phyloP scores from a whole-genome alignment of 2,329 filamentous ascomycete species.

The Fusarium algeriense region DNA sequence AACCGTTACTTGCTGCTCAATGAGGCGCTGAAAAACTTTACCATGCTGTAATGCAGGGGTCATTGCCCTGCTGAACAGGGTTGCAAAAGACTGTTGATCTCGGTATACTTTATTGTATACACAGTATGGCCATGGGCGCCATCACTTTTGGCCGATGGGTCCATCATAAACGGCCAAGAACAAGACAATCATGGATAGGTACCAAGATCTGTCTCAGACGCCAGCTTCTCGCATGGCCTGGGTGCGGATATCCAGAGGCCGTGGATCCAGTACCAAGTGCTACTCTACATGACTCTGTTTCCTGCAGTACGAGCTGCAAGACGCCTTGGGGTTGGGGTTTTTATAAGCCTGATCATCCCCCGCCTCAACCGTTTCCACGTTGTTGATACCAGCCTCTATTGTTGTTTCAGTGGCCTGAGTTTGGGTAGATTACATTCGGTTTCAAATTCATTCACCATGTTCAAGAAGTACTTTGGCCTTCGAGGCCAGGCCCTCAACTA shows the following conservation, averaged over 20 bases:
- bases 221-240: slow-evolving; percentile 14
- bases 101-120: slow-evolving; percentile 5
- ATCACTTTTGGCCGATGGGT: slow-evolving; percentile 7
- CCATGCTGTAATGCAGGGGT: slow-evolving; percentile 16
- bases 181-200: background rate
- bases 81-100: slow-evolving; percentile 14
- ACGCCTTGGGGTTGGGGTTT: slow-evolving; percentile 10
- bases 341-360: slow-evolving; percentile 36
- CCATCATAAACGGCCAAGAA: slow-evolving; percentile 20
- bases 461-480: slow-evolving; percentile 71
- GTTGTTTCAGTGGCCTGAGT: background rate
- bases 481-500: slow-evolving; percentile 74
- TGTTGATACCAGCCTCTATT: slow-evolving; percentile 3
- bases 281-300: slow-evolving; percentile 37
- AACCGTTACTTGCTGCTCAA: background rate
- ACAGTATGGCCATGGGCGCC: background rate
- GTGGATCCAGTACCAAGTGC: slow-evolving; percentile 29
- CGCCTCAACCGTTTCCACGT: slow-evolving; percentile 3
- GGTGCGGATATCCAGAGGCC: slow-evolving; percentile 30
- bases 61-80: slow-evolving; percentile 1
- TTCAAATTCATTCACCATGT: slow-evolving; percentile 41
- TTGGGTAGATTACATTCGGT: background rate
- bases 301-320: slow-evolving; percentile 25
- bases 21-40: slow-evolving; percentile 1
- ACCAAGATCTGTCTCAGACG: slow-evolving; percentile 10